Base-by-base conservation (phyloP, 176 grass and related monocot genomes). In the Pontederia crassipes region DNA sequence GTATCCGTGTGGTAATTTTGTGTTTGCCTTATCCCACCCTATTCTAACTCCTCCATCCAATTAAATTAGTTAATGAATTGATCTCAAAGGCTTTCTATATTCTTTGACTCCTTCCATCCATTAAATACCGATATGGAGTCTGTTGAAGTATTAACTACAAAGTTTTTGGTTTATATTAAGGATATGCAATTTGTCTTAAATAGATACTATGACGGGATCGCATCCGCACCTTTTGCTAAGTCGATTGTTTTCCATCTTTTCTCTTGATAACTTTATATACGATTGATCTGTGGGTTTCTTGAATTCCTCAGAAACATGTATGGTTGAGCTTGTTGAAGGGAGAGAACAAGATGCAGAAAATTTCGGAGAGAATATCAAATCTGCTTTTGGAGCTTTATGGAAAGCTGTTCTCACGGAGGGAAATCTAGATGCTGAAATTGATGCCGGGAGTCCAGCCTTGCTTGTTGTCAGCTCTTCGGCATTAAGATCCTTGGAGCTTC, bases 381-480 rank as follows among this genome's bases (percentile, higher is more conserved):
- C 11, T 7, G 70, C 62, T 65, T 90, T 90, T 65, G 73, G 81
- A 13, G 46, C 48, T 0, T 70, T 57, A 9, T 97, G 83, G 92
- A 82, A 83, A 63, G 63, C 73, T 71, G 83, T 83, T 26, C 92
- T 97, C 35, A 85, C 83, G 27, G 78, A 88, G 28, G 81, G 70
- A 56, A 62, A 74, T 28, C 27, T 64, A 8, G 91, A 75, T 53
- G 72, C 72, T 8, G 32, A 57, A 5, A 32, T 81, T 9, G 70
- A 81, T 17, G 48, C 55, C 4, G 91, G 92, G 45, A 90, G 87
- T 68, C 87, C 92, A 0, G 76, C 87, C 12, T 68, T 85, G 48
- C 69, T 97, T 54, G 76, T 90, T 60, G 74, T 90, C 77, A 78
- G 87, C 67, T 82, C 71, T 28, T 83, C 87, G 64, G 87, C 92